Conservation (phyloP, 2,329 filamentous ascomycete genomes). For the Sodiomyces alkalinus region DNA sequence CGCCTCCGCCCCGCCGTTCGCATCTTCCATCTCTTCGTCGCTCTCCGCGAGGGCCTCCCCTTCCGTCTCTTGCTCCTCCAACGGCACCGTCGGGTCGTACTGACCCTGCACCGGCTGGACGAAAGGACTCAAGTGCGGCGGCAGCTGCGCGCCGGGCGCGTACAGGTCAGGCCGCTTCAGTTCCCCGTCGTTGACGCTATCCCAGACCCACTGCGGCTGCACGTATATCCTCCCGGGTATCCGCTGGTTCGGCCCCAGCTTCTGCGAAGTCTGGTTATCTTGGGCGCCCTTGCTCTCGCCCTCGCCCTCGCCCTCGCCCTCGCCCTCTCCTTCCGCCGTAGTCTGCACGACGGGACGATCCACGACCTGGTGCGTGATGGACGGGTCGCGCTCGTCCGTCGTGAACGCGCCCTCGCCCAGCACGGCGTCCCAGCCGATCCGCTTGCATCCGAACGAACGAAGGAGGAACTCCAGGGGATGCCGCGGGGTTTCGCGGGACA, state of each 20-base stretch:
- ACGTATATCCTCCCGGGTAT: conserved; percentile 88
- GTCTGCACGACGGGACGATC: conserved; percentile 68
- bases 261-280: conserved; percentile 48
- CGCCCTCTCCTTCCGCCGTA: conserved; percentile 29
- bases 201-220: conserved; percentile 98
- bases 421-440: conserved; percentile 86
- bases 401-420: conserved; percentile 88
- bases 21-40: conserved; percentile 35
- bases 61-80: conserved; percentile 80
- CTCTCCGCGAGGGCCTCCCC: conserved; percentile 64
- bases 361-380: conserved; percentile 92
- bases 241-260: conserved; percentile 47
- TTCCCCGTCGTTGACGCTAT: conserved; percentile 84
- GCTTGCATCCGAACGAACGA: conserved; percentile 86
- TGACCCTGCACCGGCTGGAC: conserved; percentile 74
- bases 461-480: conserved; percentile 86
- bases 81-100: conserved; percentile 77
- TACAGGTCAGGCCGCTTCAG: conserved; percentile 78
- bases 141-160: conserved; percentile 74
- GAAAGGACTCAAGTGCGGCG: conserved; percentile 91
- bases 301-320: conserved; percentile 1
- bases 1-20: conserved; percentile 28
- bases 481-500: conserved; percentile 85
- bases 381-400: conserved; percentile 69
- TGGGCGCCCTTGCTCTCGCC: conserved; percentile 20